These are phyloP conservation scores for Microascus cirrosus DNA, from an alignment of 2,329 filamentous ascomycete genomes.

Conservation along the genomic window DNA sequence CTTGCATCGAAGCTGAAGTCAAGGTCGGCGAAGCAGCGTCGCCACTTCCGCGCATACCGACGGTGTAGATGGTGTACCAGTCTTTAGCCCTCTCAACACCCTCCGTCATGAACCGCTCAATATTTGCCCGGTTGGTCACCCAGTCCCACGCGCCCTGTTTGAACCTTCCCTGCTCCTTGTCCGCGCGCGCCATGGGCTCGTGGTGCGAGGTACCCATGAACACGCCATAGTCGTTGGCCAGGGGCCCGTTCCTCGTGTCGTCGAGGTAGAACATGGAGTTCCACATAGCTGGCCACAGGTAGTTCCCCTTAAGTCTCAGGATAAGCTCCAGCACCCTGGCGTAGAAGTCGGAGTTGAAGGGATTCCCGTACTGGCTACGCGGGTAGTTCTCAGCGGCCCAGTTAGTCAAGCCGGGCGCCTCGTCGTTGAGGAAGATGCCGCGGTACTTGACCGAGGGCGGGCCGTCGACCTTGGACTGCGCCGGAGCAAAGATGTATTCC, in stretches of 20 bases:
- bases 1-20: conserved; percentile 44
- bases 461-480: conserved; percentile 41
- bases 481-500: conserved; percentile 41
- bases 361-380: neutral
- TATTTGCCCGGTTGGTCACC: conserved; percentile 55
- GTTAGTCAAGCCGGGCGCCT: conserved; percentile 55
- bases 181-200: conserved; percentile 56
- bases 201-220: conserved; percentile 64
- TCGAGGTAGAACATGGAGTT: conserved; percentile 62
- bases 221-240: conserved; percentile 61
- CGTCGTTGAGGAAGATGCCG: conserved; percentile 63
- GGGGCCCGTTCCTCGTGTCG: conserved; percentile 54
- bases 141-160: conserved; percentile 57
- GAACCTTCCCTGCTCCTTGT: conserved; percentile 42
- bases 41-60: conserved; percentile 61
- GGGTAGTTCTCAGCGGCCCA: conserved; percentile 36
- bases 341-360: conserved; percentile 38
- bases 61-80: conserved; percentile 52
- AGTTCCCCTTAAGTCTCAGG: conserved; percentile 60
- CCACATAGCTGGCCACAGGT: conserved; percentile 66
- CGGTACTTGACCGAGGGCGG: conserved; percentile 56
- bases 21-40: conserved; percentile 43
- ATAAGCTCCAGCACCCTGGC: conserved; percentile 59
- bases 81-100: conserved; percentile 55
- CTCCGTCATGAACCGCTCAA: conserved; percentile 57